These are phyloP conservation scores for Coemansia asiatica DNA, from an alignment of 192 early-diverging fungal genomes.

Conservation along the genomic window DNA sequence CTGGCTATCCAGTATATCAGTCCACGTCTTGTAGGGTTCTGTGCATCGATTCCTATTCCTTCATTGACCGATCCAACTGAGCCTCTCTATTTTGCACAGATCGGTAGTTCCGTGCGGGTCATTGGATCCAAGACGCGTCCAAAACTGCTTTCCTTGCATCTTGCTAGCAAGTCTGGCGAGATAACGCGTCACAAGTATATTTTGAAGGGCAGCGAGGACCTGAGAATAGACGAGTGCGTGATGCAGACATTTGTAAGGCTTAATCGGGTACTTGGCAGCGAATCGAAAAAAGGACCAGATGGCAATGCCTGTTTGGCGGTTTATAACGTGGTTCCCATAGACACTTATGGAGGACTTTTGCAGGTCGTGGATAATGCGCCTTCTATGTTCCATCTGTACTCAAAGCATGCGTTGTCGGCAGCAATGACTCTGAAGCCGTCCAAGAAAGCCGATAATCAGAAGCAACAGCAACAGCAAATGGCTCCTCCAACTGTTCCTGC, in stretches of 20 bases:
- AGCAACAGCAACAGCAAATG: not conserved
- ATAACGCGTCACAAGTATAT: conserved; percentile 67
- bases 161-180: conserved; percentile 51
- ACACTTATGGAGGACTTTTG: conserved; percentile 84
- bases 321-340: conserved; percentile 76
- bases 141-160: conserved; percentile 71
- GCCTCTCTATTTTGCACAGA: conserved; percentile 28
- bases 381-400: conserved; percentile 61
- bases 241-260: conserved; percentile 65
- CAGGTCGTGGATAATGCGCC: conserved; percentile 83
- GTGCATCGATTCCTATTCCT: conserved; percentile 30
- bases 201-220: conserved; percentile 90
- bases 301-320: conserved; percentile 2
- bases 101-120: conserved; percentile 14
- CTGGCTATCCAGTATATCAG: conserved; percentile 15
- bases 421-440: not conserved
- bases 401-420: conserved; percentile 15
- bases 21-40: conserved; percentile 17
- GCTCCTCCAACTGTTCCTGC: not conserved
- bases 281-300: not conserved
- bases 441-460: not conserved
- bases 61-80: conserved; percentile 25
- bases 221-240: conserved; percentile 89
- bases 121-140: conserved; percentile 81
- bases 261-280: conserved; percentile 18